phyloP scores from a whole-genome alignment of 345 rosid species.

The Dimocarpus longan region DNA sequence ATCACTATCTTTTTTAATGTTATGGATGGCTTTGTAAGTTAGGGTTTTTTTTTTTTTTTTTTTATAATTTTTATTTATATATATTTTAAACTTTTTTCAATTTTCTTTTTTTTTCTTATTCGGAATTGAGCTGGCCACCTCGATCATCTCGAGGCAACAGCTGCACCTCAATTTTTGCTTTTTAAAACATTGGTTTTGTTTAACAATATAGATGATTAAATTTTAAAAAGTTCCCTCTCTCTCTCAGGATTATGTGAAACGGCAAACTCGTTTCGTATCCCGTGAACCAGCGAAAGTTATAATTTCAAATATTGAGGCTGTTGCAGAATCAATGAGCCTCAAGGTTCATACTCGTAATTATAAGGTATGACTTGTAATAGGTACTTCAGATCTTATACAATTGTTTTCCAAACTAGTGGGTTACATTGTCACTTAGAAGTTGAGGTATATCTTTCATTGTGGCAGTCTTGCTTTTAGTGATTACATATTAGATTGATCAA shows the following conservation, averaged over 20 bases:
- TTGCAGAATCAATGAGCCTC: constrained; percentile 64
- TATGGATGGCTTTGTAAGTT: too few species aligned
- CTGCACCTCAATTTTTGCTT: too few species aligned
- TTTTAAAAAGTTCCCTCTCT: not conserved
- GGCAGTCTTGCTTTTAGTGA: not conserved
- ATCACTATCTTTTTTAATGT: too few species aligned
- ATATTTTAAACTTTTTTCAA: too few species aligned
- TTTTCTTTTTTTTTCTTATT: too few species aligned
- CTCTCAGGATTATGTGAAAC: constrained; percentile 68
- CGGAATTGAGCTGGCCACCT: too few species aligned
- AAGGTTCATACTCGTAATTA: constrained; percentile 69
- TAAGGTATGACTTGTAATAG: constrained; percentile 57
- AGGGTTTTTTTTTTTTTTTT: too few species aligned
- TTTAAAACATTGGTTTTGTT: too few species aligned
- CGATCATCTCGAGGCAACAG: too few species aligned
- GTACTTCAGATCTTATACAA: not conserved
- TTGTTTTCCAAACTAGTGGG: not conserved
- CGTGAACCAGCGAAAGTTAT: constrained; percentile 65
- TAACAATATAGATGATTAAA: not conserved
- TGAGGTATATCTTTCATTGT: not conserved
- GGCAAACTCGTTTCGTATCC: constrained; percentile 91
- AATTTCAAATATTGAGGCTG: constrained; percentile 67
- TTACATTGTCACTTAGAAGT: not conserved
- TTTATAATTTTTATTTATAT: too few species aligned
- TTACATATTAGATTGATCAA: not conserved